phyloP scores from a whole-genome alignment of 2,329 filamentous ascomycete species.

The Periconia macrospinosa region DNA sequence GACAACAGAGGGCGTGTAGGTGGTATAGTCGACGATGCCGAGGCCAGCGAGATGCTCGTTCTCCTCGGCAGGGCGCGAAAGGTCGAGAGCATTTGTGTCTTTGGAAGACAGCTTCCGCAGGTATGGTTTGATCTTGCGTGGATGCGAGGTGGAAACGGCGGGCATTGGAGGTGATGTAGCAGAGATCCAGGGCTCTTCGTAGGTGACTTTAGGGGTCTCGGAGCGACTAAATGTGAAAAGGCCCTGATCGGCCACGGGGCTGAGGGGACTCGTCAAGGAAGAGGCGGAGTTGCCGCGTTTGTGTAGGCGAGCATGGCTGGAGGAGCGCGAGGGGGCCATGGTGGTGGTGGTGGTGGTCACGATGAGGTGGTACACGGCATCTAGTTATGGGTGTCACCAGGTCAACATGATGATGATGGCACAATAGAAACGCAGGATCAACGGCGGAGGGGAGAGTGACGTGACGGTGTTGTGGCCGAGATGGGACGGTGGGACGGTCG shows the following conservation, averaged over 20 bases:
- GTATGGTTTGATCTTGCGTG: conserved; percentile 57
- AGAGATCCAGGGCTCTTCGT: conserved; percentile 35
- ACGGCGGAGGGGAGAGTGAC: neutral
- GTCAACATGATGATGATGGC: conserved; percentile 15
- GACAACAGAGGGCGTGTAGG: conserved; percentile 43
- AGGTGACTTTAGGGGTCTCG: conserved; percentile 36
- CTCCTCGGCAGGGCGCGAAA: conserved; percentile 58
- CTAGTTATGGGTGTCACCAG: conserved; percentile 15
- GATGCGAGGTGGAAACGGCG: conserved; percentile 22
- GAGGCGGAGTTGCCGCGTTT: conserved; percentile 45
- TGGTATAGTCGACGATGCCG: conserved; percentile 55
- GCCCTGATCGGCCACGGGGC: conserved; percentile 29
- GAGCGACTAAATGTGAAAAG: conserved; percentile 37
- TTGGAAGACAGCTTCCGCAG: conserved; percentile 56
- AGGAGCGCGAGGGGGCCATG: conserved; percentile 21
- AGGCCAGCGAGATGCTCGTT: conserved; percentile 56
- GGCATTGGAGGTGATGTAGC: conserved; percentile 20
- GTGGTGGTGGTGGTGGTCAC: conserved; percentile 7
- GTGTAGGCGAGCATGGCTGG: conserved; percentile 44
- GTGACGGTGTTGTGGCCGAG: neutral
- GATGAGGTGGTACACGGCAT: conserved; percentile 17
- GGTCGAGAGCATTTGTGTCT: conserved; percentile 55
- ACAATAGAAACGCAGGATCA: too few relatives aligned
- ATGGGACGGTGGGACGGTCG: too few relatives aligned
- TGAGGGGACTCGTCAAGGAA: conserved; percentile 39